Evolutionary conservation across 2,329 filamentous ascomycete species (phyloP).

Genomic region (Verticillium isaacii): DNA sequence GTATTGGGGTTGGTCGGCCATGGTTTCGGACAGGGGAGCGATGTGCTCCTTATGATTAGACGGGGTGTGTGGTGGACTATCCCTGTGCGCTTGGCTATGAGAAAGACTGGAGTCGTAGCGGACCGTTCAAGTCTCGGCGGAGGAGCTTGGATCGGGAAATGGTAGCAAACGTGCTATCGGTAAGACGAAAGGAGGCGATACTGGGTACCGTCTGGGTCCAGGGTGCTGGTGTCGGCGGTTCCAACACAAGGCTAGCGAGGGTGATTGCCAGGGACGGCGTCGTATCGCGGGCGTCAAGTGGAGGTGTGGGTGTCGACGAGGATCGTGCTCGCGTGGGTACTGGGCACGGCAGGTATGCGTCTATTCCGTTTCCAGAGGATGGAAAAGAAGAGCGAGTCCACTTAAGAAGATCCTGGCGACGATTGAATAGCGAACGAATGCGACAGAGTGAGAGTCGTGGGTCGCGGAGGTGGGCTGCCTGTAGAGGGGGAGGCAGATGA

Average conservation of each 20-base stretch:
- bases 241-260: background rate
- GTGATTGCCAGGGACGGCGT: background rate
- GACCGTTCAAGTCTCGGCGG: background rate
- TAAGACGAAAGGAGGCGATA: background rate
- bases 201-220: background rate
- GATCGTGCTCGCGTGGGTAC: background rate
- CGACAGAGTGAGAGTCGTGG: background rate
- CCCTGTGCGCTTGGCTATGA: slow-evolving; percentile 7
- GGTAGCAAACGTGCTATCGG: background rate
- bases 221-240: background rate
- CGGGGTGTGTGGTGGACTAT: background rate
- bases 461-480: background rate
- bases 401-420: background rate
- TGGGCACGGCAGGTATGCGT: background rate
- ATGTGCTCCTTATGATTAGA: slow-evolving; percentile 27
- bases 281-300: slow-evolving; percentile 2
- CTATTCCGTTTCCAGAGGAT: background rate
- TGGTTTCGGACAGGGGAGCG: slow-evolving; percentile 21
- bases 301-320: background rate
- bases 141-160: background rate
- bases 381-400: background rate
- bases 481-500: background rate
- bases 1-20: slow-evolving; percentile 28
- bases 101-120: slow-evolving; percentile 2
- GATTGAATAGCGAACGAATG: background rate